A percentile compares a stretch with the other conserved stretches of the same genome.
Conservation (phyloP, 371 early-diverging fungal species). For the Conidiobolus incongruus region DNA sequence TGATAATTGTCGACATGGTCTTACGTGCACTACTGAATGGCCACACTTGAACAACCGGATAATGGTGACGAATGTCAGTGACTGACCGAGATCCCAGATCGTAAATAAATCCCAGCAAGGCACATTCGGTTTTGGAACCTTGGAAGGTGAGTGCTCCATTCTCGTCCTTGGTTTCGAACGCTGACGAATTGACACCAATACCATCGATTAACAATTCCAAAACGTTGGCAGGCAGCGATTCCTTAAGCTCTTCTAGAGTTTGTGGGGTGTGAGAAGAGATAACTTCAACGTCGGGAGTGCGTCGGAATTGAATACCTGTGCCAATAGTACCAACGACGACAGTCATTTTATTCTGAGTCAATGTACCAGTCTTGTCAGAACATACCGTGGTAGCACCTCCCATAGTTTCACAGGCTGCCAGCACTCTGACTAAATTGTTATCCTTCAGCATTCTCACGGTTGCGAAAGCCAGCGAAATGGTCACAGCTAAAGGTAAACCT, state of each 20-base stretch:
- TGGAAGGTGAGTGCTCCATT: slow-evolving; percentile 23
- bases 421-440: slow-evolving; percentile 68
- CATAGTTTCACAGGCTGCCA: slow-evolving; percentile 87
- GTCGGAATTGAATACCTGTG: not conserved
- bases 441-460: slow-evolving; percentile 80
- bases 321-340: slow-evolving; percentile 39
- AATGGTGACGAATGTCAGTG: slow-evolving; percentile 17
- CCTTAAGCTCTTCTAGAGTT: not conserved
- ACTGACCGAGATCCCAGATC: slow-evolving; percentile 15
- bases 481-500: slow-evolving; percentile 55
- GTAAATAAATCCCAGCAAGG: slow-evolving; percentile 38
- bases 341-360: slow-evolving; percentile 77
- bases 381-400: slow-evolving; percentile 80
- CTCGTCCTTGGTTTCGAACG: slow-evolving; percentile 37
- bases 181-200: slow-evolving; percentile 57
- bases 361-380: slow-evolving; percentile 79
- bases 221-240: not conserved
- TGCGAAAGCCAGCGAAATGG: slow-evolving; percentile 51
- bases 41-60: slow-evolving; percentile 28
- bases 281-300: not conserved
- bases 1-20: slow-evolving; percentile 58
- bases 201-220: slow-evolving; percentile 4
- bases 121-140: slow-evolving; percentile 68
- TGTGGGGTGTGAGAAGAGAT: slow-evolving; percentile 13
- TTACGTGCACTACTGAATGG: slow-evolving; percentile 74